These are phyloP conservation scores for Saccharomyces eubayanus DNA, from an alignment of 805 yeast species.

Conservation along the genomic window DNA sequence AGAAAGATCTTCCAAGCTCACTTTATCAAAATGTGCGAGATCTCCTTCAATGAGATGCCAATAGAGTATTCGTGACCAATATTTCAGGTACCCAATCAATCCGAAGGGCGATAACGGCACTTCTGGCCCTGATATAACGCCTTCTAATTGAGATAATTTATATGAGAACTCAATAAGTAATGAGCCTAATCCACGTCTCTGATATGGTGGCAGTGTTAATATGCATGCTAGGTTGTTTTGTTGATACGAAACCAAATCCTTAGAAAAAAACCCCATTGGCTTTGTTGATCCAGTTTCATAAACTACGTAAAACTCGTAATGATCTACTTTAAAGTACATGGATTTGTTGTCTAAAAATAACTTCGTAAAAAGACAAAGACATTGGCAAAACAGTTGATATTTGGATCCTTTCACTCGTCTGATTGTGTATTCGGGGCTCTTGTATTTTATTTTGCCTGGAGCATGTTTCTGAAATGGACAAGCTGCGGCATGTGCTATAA, in stretches of 20 bases:
- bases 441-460: slow-evolving; percentile 67
- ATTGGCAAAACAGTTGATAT: slow-evolving; percentile 67
- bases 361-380: slow-evolving; percentile 76
- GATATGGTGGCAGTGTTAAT: slow-evolving; percentile 86
- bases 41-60: slow-evolving; percentile 37
- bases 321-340: slow-evolving; percentile 68
- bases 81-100: slow-evolving; percentile 55
- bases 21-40: slow-evolving; percentile 21
- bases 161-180: slow-evolving; percentile 78
- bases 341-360: slow-evolving; percentile 85
- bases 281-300: slow-evolving; percentile 42
- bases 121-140: slow-evolving; percentile 78
- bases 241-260: slow-evolving; percentile 69
- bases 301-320: slow-evolving; percentile 70
- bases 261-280: slow-evolving; percentile 90
- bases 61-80: slow-evolving; percentile 59
- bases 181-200: slow-evolving; percentile 67
- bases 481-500: slow-evolving; percentile 41
- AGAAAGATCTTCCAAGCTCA: slow-evolving; percentile 45
- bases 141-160: slow-evolving; percentile 57
- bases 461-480: slow-evolving; percentile 38
- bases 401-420: slow-evolving; percentile 59
- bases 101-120: slow-evolving; percentile 84
- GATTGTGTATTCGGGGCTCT: slow-evolving; percentile 48
- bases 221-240: slow-evolving; percentile 86